These are phyloP conservation scores for Raphidocelis subcapitata DNA, from an alignment of 139 green algal genomes.

Conservation along the genomic window DNA sequence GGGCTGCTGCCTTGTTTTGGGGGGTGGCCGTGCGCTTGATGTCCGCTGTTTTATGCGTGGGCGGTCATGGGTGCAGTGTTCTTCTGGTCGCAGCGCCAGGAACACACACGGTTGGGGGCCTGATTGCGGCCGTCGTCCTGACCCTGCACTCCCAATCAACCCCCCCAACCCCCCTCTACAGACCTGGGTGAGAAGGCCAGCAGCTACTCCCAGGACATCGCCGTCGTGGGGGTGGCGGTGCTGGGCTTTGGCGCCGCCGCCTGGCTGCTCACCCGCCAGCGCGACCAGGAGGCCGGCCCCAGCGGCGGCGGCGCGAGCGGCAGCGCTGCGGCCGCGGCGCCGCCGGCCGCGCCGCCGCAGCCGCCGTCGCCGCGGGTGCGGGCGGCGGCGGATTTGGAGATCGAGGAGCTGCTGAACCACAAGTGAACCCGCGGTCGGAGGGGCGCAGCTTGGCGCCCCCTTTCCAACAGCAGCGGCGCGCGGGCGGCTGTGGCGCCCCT, in stretches of 20 bases:
- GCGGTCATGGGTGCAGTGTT: background rate
- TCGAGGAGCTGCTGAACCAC: conserved; percentile 20
- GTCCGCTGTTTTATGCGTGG: background rate
- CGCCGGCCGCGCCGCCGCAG: no score
- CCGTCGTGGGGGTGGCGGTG: conserved; percentile 24
- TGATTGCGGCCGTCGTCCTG: background rate
- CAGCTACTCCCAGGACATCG: conserved; percentile 43
- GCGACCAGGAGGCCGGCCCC: background rate
- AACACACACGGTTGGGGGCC: background rate
- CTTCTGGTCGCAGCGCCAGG: background rate
- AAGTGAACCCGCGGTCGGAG: no score
- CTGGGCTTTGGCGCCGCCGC: conserved; percentile 6
- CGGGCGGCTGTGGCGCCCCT: no score
- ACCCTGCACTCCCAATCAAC: background rate
- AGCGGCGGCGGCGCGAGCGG: conserved; percentile 1
- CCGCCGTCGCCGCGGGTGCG: background rate
- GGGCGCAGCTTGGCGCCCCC: no score
- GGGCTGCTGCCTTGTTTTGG: background rate
- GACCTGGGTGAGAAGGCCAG: conserved; percentile 45
- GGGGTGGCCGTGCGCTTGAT: background rate
- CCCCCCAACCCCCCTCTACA: conserved; percentile 1
- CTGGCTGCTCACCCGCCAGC: conserved; percentile 9
- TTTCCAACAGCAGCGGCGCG: no score
- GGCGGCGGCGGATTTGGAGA: no score
- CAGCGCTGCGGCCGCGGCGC: no score